phyloP scores from a whole-genome alignment of 2,329 filamentous ascomycete species.

The Paradendryphiella salina region DNA sequence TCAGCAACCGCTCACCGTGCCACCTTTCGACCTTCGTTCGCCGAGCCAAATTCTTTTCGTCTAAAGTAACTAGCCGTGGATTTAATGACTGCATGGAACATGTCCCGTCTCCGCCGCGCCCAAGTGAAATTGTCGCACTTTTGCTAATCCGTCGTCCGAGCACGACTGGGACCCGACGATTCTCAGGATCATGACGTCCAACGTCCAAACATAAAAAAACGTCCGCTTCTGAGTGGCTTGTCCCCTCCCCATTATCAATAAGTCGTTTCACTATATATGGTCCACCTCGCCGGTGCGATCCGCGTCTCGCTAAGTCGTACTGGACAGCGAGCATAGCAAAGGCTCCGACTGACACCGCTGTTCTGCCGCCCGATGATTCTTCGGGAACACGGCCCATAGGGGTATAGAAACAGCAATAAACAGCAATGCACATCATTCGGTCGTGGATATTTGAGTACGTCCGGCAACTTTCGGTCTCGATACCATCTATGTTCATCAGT shows the following conservation, averaged over 20 bases:
- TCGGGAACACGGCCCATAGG: constrained; percentile 13
- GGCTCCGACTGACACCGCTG: constrained; percentile 23
- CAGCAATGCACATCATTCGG: constrained; percentile 2
- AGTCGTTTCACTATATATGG: constrained; percentile 14
- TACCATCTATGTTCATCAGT: constrained; percentile 5
- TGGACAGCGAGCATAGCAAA: not conserved
- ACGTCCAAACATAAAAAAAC: constrained; percentile 13
- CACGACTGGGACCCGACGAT: constrained; percentile 19
- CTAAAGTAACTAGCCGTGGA: constrained; percentile 3
- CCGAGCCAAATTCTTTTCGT: constrained; percentile 17
- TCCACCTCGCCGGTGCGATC: constrained; percentile 19
- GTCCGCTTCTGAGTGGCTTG: constrained; percentile 16
- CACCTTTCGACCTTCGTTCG: constrained; percentile 15
- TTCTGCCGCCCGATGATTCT: constrained; percentile 28
- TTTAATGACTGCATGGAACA: constrained; percentile 6
- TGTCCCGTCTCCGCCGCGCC: constrained; percentile 8
- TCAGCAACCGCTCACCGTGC: constrained; percentile 16
- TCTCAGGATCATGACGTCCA: constrained; percentile 28
- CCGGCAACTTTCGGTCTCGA: constrained; percentile 8
- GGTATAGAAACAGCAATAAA: constrained; percentile 1
- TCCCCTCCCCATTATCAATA: constrained; percentile 10
- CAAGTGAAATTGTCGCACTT: constrained; percentile 6
- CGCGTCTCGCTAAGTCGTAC: constrained; percentile 17
- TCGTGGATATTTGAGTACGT: constrained; percentile 1
- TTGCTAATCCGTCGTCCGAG: not conserved